Conservation (phyloP, 1,284 basidiomycete species). For the Trichosporon asahii region DNA sequence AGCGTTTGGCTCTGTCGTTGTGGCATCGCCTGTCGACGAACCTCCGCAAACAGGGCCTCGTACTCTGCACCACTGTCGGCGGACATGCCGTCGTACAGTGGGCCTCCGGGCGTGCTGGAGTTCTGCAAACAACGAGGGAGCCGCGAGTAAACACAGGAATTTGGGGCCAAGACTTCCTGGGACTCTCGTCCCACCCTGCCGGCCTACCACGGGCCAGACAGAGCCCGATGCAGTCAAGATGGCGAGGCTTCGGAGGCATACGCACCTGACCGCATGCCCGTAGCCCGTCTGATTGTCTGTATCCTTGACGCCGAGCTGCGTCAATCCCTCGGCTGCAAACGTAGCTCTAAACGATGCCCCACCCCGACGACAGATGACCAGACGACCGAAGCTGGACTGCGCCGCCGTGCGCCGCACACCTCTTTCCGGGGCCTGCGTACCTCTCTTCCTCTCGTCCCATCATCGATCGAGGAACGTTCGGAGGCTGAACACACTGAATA, state of each 20-base stretch:
- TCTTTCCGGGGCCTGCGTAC: neutral
- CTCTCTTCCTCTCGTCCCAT: neutral
- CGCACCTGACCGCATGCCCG: neutral
- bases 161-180: neutral
- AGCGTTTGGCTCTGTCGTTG: neutral
- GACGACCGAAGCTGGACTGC: neutral
- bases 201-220: neutral
- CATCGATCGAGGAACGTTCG: neutral
- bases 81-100: neutral
- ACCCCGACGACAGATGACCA: neutral
- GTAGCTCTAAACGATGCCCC: neutral
- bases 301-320: constrained; percentile 1
- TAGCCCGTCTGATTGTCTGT: neutral
- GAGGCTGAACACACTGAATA: neutral
- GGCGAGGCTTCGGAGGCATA: neutral
- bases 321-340: neutral
- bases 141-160: neutral
- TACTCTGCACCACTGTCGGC: neutral
- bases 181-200: neutral
- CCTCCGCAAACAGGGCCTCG: neutral
- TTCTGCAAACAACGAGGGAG: neutral
- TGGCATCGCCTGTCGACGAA: neutral
- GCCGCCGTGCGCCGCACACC: no score
- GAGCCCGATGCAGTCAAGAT: neutral
- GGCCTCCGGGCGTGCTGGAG: neutral